Evolutionary conservation across 179 eudicot genomes (phyloP).

Genomic region (Vitellaria paradoxa): DNA sequence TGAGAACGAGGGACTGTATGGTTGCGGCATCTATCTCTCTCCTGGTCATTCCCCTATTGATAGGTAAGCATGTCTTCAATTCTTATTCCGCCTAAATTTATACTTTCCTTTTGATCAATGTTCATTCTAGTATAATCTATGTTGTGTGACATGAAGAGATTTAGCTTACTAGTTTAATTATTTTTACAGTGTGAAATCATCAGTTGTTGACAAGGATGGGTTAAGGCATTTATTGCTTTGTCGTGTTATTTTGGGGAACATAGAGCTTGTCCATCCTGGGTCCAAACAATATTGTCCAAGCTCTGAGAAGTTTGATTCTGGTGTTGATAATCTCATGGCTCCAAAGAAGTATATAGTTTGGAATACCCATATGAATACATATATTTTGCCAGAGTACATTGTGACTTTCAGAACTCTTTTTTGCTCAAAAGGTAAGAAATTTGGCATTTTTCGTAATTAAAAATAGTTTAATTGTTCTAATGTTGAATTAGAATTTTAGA

Average conservation of each 20-base stretch:
- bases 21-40: too few relatives aligned
- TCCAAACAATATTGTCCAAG: slow-evolving; percentile 41
- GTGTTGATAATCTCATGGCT: slow-evolving; percentile 33
- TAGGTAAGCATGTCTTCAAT: too few relatives aligned
- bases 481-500: too few relatives aligned
- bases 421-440: background rate
- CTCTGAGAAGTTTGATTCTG: slow-evolving; percentile 45
- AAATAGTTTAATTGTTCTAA: background rate
- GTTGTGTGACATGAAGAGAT: too few relatives aligned
- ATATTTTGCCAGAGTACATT: slow-evolving; percentile 59
- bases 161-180: too few relatives aligned
- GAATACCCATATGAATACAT: slow-evolving; percentile 61
- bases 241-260: slow-evolving; percentile 51
- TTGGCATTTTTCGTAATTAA: slow-evolving; percentile 2
- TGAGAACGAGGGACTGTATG: too few relatives aligned
- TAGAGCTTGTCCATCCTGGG: slow-evolving; percentile 30
- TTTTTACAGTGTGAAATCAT: slow-evolving; percentile 38
- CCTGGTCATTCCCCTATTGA: too few relatives aligned
- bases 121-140: too few relatives aligned
- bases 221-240: slow-evolving; percentile 51
- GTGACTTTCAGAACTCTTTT: slow-evolving; percentile 36
- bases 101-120: too few relatives aligned
- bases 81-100: too few relatives aligned
- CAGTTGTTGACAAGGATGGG: slow-evolving; percentile 43
- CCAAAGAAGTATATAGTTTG: slow-evolving; percentile 45